phyloP scores from a whole-genome alignment of 352 stramenopile species.

The Globisporangium okanoganense region DNA sequence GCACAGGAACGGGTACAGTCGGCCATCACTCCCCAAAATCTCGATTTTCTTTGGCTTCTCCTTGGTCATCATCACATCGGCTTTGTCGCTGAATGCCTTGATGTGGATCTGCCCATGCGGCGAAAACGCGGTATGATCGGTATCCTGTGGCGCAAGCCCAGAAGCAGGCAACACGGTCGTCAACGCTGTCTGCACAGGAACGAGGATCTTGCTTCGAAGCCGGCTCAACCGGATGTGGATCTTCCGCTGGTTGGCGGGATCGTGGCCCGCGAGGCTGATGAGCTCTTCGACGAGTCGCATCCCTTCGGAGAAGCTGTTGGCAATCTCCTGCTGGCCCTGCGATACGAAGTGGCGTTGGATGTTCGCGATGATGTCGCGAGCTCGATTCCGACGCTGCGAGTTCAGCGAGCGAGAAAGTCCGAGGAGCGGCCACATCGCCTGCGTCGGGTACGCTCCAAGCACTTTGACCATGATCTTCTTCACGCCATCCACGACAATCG shows the following conservation, averaged over 20 bases:
- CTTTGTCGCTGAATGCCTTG: conserved; percentile 83
- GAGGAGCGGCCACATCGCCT: conserved; percentile 97
- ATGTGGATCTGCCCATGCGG: conserved; percentile 83
- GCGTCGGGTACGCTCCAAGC: conserved; percentile 91
- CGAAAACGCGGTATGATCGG: conserved; percentile 52
- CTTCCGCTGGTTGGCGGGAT: conserved; percentile 76
- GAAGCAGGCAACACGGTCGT: conserved; percentile 70
- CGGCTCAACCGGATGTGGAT: conserved; percentile 75
- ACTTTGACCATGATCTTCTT: conserved; percentile 93
- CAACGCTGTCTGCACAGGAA: conserved; percentile 76
- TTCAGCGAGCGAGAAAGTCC: conserved; percentile 93
- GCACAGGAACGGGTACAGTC: conserved; percentile 90
- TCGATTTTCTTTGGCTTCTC: conserved; percentile 99
- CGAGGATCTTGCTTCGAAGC: conserved; percentile 66
- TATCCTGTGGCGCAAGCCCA: conserved; percentile 51
- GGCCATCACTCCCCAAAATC: conserved; percentile 68
- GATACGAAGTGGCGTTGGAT: conserved; percentile 68
- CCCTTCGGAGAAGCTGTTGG: conserved; percentile 84
- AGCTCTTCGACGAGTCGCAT: conserved; percentile 92
- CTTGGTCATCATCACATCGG: conserved; percentile 98
- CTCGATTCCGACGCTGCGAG: conserved; percentile 51
- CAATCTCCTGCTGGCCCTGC: conserved; percentile 55
- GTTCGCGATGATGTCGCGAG: conserved; percentile 59
- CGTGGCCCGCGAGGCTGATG: conserved; percentile 90
- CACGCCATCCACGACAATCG: conserved; percentile 85